Evolutionary conservation across 139 green algal genomes (phyloP), one percentile per base, ranked within the genome.

Genomic region (Pleodorina starrii): DNA sequence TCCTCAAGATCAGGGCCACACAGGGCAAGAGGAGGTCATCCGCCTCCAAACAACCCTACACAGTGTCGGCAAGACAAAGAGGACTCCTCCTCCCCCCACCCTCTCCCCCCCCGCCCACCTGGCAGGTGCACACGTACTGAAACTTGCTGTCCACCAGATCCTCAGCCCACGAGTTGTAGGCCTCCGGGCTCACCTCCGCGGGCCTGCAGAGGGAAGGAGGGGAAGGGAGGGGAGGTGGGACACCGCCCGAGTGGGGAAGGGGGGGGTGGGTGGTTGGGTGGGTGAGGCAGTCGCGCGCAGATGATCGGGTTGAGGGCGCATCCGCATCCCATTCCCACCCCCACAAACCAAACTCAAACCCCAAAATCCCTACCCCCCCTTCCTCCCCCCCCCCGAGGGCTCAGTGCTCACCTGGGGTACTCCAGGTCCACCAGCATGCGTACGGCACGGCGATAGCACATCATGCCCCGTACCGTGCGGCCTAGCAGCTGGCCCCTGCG

Each of bases 371-470:
- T 59, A 23, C 29, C 40, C 11, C 43, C 44, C 48, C 32, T 3
- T 32, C 1, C 10, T 25, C n/a, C 50, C 46, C 17, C 50, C 16
- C 17, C n/a, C 9, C n/a, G 12, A 21, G 25, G 75, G n/a, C n/a
- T n/a, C n/a, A n/a, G n/a, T n/a, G n/a, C n/a, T n/a, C n/a, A 68
- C 77, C 77, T 35, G 54, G 46, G 46, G 43, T 51, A 43, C 43
- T 89, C 69, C 59, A 95, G 90, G 92, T 96, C 91, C 21, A 95
- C 91, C 42, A 98, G 92, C 85, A 98, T 94, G 9, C 93, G 91
- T 66, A 96, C 95, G 1, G 97, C 97, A 90, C 99, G 96, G 66
- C 97, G 95, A 23, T 97, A 97, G 6, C 97, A 96, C 97, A 99
- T 99, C 59, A 99, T 97, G 10, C 91, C 84, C 10, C 79, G 72